Percentiles rank a stretch among this genome's conserved stretches.
Evolutionary conservation across 2,329 filamentous ascomycete genomes (phyloP).

Genomic region (Colletotrichum sp.): DNA sequence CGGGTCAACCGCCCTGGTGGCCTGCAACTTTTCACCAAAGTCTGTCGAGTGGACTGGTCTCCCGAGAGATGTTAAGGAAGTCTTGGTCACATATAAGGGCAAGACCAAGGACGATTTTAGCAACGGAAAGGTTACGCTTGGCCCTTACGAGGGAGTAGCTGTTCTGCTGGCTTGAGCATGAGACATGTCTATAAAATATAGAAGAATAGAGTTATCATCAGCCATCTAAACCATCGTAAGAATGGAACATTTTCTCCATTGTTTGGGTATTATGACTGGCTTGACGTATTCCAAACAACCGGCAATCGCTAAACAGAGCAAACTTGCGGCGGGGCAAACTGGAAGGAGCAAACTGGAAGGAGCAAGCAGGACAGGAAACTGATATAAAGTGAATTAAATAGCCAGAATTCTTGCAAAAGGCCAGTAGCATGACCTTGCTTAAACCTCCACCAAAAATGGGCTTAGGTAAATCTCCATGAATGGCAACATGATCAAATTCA

Average conservation of each 20-base stretch:
- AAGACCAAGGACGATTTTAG: constrained; percentile 32
- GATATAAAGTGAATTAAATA: neutral
- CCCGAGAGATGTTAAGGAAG: constrained; percentile 31
- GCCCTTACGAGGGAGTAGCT: constrained; percentile 40
- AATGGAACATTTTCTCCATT: neutral
- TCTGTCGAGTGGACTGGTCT: constrained; percentile 33
- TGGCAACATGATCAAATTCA: neutral
- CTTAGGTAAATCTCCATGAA: neutral
- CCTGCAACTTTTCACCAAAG: constrained; percentile 42
- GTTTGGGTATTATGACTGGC: too few species aligned
- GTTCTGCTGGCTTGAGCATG: constrained; percentile 29
- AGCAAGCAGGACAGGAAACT: neutral
- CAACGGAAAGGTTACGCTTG: constrained; percentile 32
- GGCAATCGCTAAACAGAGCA: too few species aligned
- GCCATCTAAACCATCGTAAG: neutral
- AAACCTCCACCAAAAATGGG: too few species aligned
- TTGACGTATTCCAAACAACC: too few species aligned
- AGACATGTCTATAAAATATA: neutral
- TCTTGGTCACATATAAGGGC: constrained; percentile 37
- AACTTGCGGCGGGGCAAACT: too few species aligned
- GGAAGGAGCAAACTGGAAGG: neutral
- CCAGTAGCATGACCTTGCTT: too few species aligned
- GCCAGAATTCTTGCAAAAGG: too few species aligned
- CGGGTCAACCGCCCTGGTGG: constrained; percentile 37
- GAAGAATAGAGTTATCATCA: neutral